Evolutionary conservation across 2,329 filamentous ascomycete genomes (phyloP), one percentile per base, ranked within the genome.

Genomic region (Penicillium sp.): DNA sequence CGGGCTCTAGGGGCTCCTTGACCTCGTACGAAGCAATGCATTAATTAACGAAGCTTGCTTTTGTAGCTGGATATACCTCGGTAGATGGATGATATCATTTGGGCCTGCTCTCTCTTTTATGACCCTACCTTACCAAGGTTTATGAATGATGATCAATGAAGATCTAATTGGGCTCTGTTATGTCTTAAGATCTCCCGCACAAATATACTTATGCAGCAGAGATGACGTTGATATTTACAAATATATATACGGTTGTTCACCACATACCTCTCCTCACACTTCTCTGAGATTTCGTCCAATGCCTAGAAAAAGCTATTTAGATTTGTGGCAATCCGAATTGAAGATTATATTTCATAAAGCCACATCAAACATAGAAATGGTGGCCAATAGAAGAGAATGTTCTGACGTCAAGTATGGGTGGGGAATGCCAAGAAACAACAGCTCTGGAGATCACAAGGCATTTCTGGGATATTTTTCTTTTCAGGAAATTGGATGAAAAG

Each of bases 11-110:
- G 55, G 50, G 31, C 57, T 59, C 22, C 28, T 30, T 10, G 28
- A 30, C 6, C 28, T 30, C 2, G 28, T 11, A 30, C 28, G 28
- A 30, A 30, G 41, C n/a, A 59, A 35, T 11, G 30, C 30, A 19
- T 53, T 47, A n/a, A 54, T 47, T 31, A 10, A 31, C 1, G 53
- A 50, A 33, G 46, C 41, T 38, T 59, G 25, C 10, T 44, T 46
- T 43, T 36, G 36, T 33, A 58, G n/a, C n/a, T n/a, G n/a, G n/a
- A n/a, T n/a, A 11, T 31, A 31, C 30, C 30, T 31, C 30, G 11
- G 30, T 33, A 7, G 31, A 33, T 5, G 5, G 31, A 33, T 33
- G 31, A 33, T 33, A 12, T 33, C 31, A 33, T 33, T 33, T 7
- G 16, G 12, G 31, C 5, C 12, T 31, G 5, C 14, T 33, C 16